Evolutionary conservation across 768 basidiomycete genomes (phyloP), one percentile per base, ranked within the genome.

Genomic region (Tephrocybe sp.): DNA sequence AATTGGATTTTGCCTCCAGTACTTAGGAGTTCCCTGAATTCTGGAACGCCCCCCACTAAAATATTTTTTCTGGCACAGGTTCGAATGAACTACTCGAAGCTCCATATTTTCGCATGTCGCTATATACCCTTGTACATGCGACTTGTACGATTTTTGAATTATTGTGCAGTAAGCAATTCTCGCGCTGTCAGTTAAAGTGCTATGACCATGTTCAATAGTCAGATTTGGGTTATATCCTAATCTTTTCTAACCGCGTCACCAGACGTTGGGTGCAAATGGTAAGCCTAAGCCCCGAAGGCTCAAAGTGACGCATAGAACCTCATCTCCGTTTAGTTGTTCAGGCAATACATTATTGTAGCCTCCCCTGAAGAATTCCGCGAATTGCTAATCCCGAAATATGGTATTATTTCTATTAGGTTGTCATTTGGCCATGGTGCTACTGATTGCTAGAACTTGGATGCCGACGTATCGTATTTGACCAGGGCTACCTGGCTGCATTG

Each of bases 401-500:
- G 81, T 80, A 72, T 53, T 9, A 17, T 16, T 22, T 23, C 5
- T 9, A 3, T 9, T 20, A 13, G n/a, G 3, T 19, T 32, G 6
- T 20, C 13, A 22, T 10, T 12, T 26, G 31, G 22, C 5, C 12
- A n/a, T 47, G 13, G 45, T 10, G 48, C 17, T 20, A 10, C 3
- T 9, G 9, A 34, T 40, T 14, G 33, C 6, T 44, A 81, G 78
- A 68, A 22, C 60, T 73, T 34, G 81, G 82, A 1, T 83, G 81
- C 58, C 82, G 78, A 61, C 77, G 83, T 13, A 58, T 80, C 11
- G 67, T 83, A 5, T 67, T 76, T 48, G 77, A 84, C 57, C 68
- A 74, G 0, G 68, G 69, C 14, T 83, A 74, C 56, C 68, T 83
- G 30, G 52, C 65, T 19, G 58, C 71, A 9, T 63, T 83, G 22